Percentiles rank a stretch among this genome's conserved stretches.
Conservation (phyloP, 164 flowering plant species). For the Vitis rupestris region DNA sequence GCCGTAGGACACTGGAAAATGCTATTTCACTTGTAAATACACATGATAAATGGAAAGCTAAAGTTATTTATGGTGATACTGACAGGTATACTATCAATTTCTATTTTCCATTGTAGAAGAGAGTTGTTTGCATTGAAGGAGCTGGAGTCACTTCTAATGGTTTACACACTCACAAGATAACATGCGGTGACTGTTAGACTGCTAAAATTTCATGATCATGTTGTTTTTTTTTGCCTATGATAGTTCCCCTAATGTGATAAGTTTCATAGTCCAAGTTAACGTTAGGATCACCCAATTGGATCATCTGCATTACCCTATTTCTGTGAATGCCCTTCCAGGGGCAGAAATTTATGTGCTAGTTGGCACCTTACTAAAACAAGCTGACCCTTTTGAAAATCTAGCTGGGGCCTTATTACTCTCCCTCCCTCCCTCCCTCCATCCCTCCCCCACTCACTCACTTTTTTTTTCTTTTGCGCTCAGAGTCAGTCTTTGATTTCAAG, state of each 20-base stretch:
- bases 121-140: background rate
- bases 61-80: constrained; percentile 95
- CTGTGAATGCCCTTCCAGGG: too few species aligned
- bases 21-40: constrained; percentile 86
- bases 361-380: too few species aligned
- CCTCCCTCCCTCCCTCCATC: too few species aligned
- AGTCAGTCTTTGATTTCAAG: too few species aligned
- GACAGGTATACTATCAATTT: constrained; percentile 61
- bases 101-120: background rate
- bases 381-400: too few species aligned
- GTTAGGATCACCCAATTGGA: background rate
- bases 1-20: constrained; percentile 86
- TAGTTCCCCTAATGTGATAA: too few species aligned
- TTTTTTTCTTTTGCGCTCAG: too few species aligned
- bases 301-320: too few species aligned
- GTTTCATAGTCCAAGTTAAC: background rate
- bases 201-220: background rate
- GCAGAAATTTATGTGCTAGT: too few species aligned
- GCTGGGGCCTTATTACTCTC: too few species aligned
- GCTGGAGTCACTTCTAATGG: background rate
- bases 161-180: background rate
- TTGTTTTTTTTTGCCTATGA: background rate
- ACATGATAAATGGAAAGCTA: constrained; percentile 85
- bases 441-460: too few species aligned
- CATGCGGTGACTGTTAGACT: background rate